Base-by-base conservation (phyloP, 2,329 filamentous ascomycete genomes). In the Lojkania enalia region DNA sequence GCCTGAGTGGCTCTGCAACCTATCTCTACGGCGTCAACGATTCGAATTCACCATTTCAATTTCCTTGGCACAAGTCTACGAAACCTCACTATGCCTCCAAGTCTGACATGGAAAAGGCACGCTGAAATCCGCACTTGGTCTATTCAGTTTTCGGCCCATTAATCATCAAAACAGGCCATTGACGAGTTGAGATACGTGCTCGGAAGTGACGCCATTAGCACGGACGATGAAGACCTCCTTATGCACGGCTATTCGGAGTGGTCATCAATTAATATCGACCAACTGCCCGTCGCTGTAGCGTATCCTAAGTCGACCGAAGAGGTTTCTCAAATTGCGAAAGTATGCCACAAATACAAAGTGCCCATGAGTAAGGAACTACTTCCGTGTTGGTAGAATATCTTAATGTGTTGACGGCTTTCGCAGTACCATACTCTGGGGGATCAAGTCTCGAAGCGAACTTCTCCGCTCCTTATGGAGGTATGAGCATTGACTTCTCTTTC, bases 391-490 rank as follows among this genome's bases (percentile, higher is more conserved):
- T 27, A 11, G 23, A 23, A 7, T 21, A 13, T 4, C 23, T 19
- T 15, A 13, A 11, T 4, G n/a, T n/a, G 33, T 32, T 51, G 23
- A 53, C 21, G 9, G 18, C 19, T 7, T 5, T 20, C 23, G 19
- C 32, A 72, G 87, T 94, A 48, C 86, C 89, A 0, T 96, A 88
- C 64, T 94, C 88, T 0, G 90, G 90, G 2, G 91, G 90, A 12
- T 87, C 88, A 0, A 92, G 87, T 54, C 75, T 96, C 0, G 91
- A 96, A 68, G 91, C 87, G 12, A 94, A 96, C 66, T 95, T 95
- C 69, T 88, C 88, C 0, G 88, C 90, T 12, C 89, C 90, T 0
- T 87, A 85, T 62, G 90, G 90, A 11, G 91, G 91, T 11, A 82
- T 96, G 63, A 92, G 88, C 54, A 87, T 96, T 39, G 91, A 96